Conservation (phyloP, 202 grass and related monocot genomes). For the Dendrocalamus latiflorus region DNA sequence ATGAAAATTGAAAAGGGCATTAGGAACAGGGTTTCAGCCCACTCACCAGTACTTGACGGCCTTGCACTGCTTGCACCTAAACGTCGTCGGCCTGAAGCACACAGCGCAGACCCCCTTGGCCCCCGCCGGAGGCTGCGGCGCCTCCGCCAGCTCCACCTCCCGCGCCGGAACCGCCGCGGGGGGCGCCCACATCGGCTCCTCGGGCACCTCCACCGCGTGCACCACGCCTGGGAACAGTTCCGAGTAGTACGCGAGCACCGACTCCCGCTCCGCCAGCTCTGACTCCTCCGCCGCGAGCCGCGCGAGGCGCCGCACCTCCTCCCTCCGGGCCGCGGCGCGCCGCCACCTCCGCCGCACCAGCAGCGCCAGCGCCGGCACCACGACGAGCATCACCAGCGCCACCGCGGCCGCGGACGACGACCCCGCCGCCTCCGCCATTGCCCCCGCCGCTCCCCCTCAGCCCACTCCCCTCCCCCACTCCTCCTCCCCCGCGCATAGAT, state of each 20-base stretch:
- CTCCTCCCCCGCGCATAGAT: constrained; percentile 51
- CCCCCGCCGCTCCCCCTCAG: constrained; percentile 26
- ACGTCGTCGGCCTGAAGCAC: constrained; percentile 68
- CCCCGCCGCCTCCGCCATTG: constrained; percentile 34
- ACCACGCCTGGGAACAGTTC: constrained; percentile 45
- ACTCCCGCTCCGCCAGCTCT: constrained; percentile 66
- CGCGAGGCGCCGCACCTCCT: constrained; percentile 70
- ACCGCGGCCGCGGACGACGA: background rate
- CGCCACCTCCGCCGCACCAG: constrained; percentile 26
- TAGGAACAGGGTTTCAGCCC: background rate
- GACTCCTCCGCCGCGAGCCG: constrained; percentile 67
- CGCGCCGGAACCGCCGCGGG: background rate
- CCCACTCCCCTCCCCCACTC: constrained; percentile 19
- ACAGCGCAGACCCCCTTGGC: constrained; percentile 34
- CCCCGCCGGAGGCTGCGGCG: constrained; percentile 1
- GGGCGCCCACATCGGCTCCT: constrained; percentile 22
- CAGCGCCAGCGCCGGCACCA: constrained; percentile 1
- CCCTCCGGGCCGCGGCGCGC: constrained; percentile 37
- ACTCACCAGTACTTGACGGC: constrained; percentile 93
- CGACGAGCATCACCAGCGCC: constrained; percentile 7
- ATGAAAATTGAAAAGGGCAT: background rate
- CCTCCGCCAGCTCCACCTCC: background rate
- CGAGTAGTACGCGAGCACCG: constrained; percentile 44
- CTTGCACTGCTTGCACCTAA: constrained; percentile 90
- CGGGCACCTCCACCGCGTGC: constrained; percentile 26